Conservation (phyloP, 2,329 filamentous ascomycete species). For the Lecanicillium sp. region DNA sequence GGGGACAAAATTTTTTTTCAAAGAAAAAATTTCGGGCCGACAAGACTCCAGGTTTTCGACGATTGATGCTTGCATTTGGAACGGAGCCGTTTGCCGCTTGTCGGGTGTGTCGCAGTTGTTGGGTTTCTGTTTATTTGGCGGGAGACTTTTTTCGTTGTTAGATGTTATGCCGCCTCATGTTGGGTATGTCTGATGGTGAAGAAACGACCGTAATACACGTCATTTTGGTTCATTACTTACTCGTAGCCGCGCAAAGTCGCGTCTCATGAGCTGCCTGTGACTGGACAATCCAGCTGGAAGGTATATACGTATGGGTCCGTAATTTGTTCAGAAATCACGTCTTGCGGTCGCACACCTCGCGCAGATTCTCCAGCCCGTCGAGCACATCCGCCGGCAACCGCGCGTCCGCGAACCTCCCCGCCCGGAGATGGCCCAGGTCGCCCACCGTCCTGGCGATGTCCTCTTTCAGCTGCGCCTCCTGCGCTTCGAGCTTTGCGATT, state of each 20-base stretch:
- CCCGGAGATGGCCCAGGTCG: conserved; percentile 73
- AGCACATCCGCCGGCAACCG: conserved; percentile 61
- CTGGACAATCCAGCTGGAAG: background rate
- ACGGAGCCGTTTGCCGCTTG: conserved; percentile 4
- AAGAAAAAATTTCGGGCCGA: conserved; percentile 5
- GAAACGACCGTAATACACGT: conserved; percentile 11
- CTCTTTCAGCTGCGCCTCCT: conserved; percentile 54
- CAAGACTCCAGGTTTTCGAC: conserved; percentile 6
- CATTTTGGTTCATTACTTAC: conserved; percentile 13
- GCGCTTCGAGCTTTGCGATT: conserved; percentile 57
- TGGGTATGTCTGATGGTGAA: conserved; percentile 11
- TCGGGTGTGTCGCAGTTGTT: background rate
- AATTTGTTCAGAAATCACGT: conserved; percentile 23
- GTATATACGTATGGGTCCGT: no score
- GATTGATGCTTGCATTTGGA: conserved; percentile 10
- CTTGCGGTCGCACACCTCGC: conserved; percentile 54
- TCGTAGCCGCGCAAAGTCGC: no score
- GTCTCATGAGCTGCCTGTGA: background rate
- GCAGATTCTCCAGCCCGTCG: conserved; percentile 50
- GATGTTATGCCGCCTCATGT: conserved; percentile 15
- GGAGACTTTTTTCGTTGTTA: conserved; percentile 16
- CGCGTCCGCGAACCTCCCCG: conserved; percentile 65
- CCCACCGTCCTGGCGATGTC: conserved; percentile 62
- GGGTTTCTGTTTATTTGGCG: background rate
- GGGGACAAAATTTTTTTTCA: no score